Base-by-base conservation (phyloP, 768 basidiomycete species). In the Suillus weaverae region DNA sequence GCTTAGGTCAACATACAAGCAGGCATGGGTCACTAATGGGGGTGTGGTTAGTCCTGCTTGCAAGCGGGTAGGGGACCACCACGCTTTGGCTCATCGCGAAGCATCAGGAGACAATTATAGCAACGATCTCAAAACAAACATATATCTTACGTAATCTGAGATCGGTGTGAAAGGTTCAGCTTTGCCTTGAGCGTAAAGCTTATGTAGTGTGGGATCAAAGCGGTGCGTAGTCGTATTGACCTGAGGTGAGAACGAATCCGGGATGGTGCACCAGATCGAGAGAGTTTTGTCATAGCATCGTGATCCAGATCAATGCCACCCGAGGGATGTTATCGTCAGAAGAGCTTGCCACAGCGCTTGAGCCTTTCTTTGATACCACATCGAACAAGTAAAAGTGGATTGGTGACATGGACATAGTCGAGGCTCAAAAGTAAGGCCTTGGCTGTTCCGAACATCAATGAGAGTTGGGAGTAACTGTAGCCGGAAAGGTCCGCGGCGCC, bases 401-500 rank as follows among this genome's bases (percentile, higher is more conserved):
- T 46, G 11, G 6, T 50, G 26, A 32, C 33, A 35, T 32, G 30
- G 30, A 18, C 26, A 13, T 48, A 48, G 48, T 46, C 10, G 48
- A 50, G 16, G 48, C 6, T 50, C 14, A 30, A 32, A 11, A 26
- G 46, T 20, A 43, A 43, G n/a, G 4, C 26, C 26, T 26, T 26
- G 26, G 26, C 26, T 26, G 26, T 26, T 2, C 26, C 2, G 26
- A 26, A 26, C 30, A 22, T 10, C 51, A 18, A 18, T 53, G 30
- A 53, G 11, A 54, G 53, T 35, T 54, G 32, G 32, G 18, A 33
- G 53, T 33, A 11, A 54, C 9, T 32, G 16, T 9, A 39, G 56
- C 39, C 57, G 57, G 57, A 41, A 59, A 59, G 39, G 57, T 59
- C 57, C 57, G 57, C 20, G 57, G 32, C 33, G 61, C 61, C 66